Conservation (phyloP, 805 yeast species). For the Komagataella mondaviorum region DNA sequence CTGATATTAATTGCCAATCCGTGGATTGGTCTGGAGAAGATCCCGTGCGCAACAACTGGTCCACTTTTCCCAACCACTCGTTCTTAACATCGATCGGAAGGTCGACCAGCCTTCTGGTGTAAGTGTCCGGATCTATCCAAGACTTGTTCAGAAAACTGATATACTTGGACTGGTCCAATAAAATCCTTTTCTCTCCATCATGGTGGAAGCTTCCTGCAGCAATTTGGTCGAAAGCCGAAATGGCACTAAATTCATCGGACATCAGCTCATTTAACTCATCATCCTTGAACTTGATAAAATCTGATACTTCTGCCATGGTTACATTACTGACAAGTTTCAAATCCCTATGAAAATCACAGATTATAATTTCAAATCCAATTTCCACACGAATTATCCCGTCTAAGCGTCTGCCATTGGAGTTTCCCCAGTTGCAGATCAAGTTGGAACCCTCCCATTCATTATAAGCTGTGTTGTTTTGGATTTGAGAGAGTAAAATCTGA, state of each 20-base stretch:
- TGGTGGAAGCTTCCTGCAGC: slow-evolving; percentile 32
- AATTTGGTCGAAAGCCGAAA: slow-evolving; percentile 29
- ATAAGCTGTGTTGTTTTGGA: slow-evolving; percentile 14
- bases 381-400: slow-evolving; percentile 50
- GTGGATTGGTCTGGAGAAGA: slow-evolving; percentile 28
- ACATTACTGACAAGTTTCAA: slow-evolving; percentile 31
- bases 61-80: slow-evolving; percentile 22
- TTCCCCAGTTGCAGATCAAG: slow-evolving; percentile 43
- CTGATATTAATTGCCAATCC: slow-evolving; percentile 42
- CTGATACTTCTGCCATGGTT: slow-evolving; percentile 22
- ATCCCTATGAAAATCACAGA: slow-evolving; percentile 41
- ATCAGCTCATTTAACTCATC: slow-evolving; percentile 11
- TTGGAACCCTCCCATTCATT: slow-evolving; percentile 33
- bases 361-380: slow-evolving; percentile 45
- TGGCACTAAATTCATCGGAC: slow-evolving; percentile 15
- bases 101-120: slow-evolving; percentile 22
- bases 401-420: slow-evolving; percentile 23
- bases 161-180: slow-evolving; percentile 36
- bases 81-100: slow-evolving; percentile 19
- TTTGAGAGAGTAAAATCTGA: slow-evolving; percentile 27
- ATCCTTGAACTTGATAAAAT: slow-evolving; percentile 24
- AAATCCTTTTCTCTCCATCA: slow-evolving; percentile 32
- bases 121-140: slow-evolving; percentile 33
- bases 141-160: slow-evolving; percentile 42
- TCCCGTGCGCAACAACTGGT: slow-evolving; percentile 12